Evolutionary conservation across 2,329 filamentous ascomycete genomes (phyloP).

Genomic region (Teratosphaeriaceae sp.): DNA sequence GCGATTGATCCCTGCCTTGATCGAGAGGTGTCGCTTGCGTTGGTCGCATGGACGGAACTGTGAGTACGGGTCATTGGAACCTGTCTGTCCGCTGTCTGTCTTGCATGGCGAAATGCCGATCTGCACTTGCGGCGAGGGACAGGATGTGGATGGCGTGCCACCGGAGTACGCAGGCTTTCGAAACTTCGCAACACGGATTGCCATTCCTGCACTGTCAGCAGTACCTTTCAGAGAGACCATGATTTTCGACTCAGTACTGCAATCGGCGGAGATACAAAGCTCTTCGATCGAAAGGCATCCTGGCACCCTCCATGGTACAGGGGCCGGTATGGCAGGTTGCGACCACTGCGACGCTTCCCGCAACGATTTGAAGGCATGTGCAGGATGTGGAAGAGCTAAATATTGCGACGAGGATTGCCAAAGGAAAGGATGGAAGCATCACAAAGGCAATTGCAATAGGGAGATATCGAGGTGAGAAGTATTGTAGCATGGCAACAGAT

Average conservation of each 20-base stretch:
- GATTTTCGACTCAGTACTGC: background rate
- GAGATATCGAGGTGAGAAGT: background rate
- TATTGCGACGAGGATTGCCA: background rate
- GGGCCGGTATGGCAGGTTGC: background rate
- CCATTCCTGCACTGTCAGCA: constrained; percentile 1
- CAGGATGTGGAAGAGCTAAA: background rate
- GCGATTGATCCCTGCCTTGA: constrained; percentile 1
- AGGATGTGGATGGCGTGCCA: constrained; percentile 22
- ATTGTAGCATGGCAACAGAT: background rate
- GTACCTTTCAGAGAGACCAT: background rate
- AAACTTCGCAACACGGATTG: constrained; percentile 1
- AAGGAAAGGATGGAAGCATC: background rate
- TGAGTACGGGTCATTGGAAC: background rate
- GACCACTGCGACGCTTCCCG: background rate
- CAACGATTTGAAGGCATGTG: background rate
- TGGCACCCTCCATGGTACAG: background rate
- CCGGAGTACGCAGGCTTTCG: constrained; percentile 1
- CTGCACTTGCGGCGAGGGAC: constrained; percentile 63
- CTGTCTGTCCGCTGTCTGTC: constrained; percentile 7
- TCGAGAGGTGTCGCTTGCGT: background rate
- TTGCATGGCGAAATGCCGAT: constrained; percentile 69
- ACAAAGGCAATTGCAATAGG: background rate
- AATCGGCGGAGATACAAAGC: background rate
- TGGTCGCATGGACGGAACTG: background rate
- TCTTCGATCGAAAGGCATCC: background rate